Conservation (phyloP, 1,284 basidiomycete genomes). For the Salmacisia buchloeana region DNA sequence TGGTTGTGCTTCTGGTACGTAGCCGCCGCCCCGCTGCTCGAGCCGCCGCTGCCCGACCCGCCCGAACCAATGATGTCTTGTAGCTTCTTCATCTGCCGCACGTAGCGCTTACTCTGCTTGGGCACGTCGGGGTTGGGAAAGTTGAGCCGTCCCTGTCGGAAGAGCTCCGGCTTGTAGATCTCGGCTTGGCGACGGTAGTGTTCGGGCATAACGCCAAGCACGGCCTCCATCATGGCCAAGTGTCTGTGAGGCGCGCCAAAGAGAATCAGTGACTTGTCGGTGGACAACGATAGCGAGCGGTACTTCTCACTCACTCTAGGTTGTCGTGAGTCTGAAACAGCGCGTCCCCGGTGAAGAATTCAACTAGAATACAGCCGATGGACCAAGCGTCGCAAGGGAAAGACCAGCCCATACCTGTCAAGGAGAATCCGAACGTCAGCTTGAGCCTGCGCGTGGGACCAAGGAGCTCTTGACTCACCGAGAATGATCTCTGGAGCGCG, state of each 20-base stretch:
- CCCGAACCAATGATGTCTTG: constrained; percentile 74
- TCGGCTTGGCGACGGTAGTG: constrained; percentile 60
- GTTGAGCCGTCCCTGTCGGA: constrained; percentile 77
- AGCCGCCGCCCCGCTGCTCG: neutral
- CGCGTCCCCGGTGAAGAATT: constrained; percentile 95
- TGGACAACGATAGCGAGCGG: neutral
- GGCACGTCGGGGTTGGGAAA: constrained; percentile 83
- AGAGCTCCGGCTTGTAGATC: constrained; percentile 78
- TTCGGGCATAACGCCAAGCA: constrained; percentile 93
- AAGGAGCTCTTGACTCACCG: constrained; percentile 57
- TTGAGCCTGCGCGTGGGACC: neutral
- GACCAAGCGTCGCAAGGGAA: constrained; percentile 98
- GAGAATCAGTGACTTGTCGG: neutral
- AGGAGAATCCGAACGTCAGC: constrained; percentile 52
- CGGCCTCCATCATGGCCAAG: constrained; percentile 99
- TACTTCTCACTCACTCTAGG: constrained; percentile 59
- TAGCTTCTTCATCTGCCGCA: constrained; percentile 74
- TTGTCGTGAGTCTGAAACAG: constrained; percentile 99
- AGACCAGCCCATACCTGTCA: constrained; percentile 77
- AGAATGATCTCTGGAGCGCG: constrained; percentile 98
- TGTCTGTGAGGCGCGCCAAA: constrained; percentile 54
- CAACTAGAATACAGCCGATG: constrained; percentile 95
- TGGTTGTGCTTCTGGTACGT: constrained; percentile 56
- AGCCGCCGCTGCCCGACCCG: neutral
- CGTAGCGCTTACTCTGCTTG: constrained; percentile 87